Base-by-base conservation (phyloP, 257 asterid genomes). In the Solanum tarapatanum region DNA sequence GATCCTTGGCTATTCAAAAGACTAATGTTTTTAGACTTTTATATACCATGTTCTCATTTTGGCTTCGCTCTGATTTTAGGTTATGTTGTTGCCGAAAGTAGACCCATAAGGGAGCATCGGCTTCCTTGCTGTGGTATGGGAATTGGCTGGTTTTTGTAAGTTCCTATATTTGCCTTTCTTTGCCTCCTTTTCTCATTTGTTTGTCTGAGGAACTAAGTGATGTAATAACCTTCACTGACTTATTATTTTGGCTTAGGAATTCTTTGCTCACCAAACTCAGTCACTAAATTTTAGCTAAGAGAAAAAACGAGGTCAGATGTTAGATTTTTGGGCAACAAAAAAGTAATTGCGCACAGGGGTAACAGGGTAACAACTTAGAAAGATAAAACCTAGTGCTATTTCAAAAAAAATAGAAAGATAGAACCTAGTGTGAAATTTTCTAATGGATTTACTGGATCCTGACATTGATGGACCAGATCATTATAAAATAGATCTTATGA, bases 61-160 rank as follows among this genome's bases (percentile, higher is more conserved):
- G 80, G 45, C 16, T 73, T 73, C 11, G 2, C 26, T 33, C 80
- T 73, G 80, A 9, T 33, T 80, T 80, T 87, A 95, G 99, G 98
- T 87, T 94, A 95, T 93, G 91, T 91, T 91, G 90, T 93, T 89
- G 87, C 86, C 70, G 94, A 92, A 84, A 91, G 90, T 73, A 90
- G 94, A 45, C 93, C 89, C 66, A 74, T 74, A 82, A 89, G 95
- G 72, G 94, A 93, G 90, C 92, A 90, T 24, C 92, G 94, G 86
- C 98, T 96, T 89, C 98, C 99, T 80, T 96, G 98, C 88, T 96
- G 98, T 91, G 98, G 98, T 73, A 89, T 96, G 89, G 99, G 98
- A 77, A 88, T 94, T 88, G 98, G 98, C 55, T 95, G 99, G 99
- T 92, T 92, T 89, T 89, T 96, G 98, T 96, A 92, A 95, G 99